phyloP scores from a whole-genome alignment of 148 eudicot species.

The Simmondsia chinensis region DNA sequence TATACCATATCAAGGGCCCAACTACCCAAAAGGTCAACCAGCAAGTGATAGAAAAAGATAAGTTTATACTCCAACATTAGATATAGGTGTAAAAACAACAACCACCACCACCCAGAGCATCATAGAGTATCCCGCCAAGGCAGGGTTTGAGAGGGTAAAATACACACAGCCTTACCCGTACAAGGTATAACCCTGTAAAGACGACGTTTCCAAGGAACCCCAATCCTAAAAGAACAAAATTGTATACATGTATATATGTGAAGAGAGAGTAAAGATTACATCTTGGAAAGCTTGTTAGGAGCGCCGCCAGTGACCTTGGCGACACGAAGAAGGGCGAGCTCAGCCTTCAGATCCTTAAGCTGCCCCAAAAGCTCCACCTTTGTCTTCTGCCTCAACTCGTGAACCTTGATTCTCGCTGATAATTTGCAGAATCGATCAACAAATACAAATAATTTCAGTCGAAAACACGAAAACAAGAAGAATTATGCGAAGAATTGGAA shows the following conservation, averaged over 20 bases:
- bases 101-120: too few species aligned
- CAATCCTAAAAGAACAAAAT: background rate
- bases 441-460: too few species aligned
- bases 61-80: too few species aligned
- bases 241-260: too few species aligned
- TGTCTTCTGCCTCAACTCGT: conserved; percentile 17
- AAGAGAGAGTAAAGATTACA: conserved; percentile 15
- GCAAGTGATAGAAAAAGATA: too few species aligned
- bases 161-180: background rate
- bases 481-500: too few species aligned
- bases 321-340: conserved; percentile 55
- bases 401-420: conserved; percentile 20
- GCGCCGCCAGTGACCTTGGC: conserved; percentile 77
- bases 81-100: too few species aligned
- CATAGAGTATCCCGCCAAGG: background rate
- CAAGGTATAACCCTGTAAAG: too few species aligned
- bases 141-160: background rate
- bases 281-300: conserved; percentile 67
- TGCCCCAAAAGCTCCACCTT: conserved; percentile 37
- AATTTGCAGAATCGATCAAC: background rate
- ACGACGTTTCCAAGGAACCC: background rate
- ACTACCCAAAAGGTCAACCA: too few species aligned
- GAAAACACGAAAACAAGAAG: background rate
- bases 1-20: too few species aligned
- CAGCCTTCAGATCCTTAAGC: conserved; percentile 53